These are phyloP conservation scores for Exserohilum rostratum DNA, from an alignment of 2,329 filamentous ascomycete species.

Conservation along the genomic window DNA sequence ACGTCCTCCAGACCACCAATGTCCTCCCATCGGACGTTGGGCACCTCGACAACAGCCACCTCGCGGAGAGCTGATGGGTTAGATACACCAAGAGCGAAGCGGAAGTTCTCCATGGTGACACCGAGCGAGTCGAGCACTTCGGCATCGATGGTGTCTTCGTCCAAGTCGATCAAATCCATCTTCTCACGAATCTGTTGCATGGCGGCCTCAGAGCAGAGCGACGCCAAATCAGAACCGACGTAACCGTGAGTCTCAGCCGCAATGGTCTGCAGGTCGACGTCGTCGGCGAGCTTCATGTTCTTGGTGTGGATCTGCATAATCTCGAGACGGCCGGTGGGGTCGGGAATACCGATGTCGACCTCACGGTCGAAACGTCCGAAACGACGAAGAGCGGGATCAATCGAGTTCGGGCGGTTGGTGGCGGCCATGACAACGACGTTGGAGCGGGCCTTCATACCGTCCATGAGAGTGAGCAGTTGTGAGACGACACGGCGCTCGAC, in stretches of 20 bases:
- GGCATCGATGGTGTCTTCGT: constrained; percentile 98
- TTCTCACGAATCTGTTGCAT: constrained; percentile 99
- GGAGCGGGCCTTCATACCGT: constrained; percentile 99
- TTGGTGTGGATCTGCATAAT: constrained; percentile 99
- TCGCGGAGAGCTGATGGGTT: constrained; percentile 98
- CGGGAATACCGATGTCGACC: constrained; percentile 97
- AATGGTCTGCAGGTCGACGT: constrained; percentile 96
- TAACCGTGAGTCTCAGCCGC: constrained; percentile 98
- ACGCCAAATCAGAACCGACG: constrained; percentile 96
- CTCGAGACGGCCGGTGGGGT: constrained; percentile 97
- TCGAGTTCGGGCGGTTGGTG: constrained; percentile 98
- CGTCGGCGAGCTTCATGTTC: constrained; percentile 99
- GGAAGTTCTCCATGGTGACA: constrained; percentile 99
- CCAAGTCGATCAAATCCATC: constrained; percentile 99
- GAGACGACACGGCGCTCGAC: constrained; percentile 98
- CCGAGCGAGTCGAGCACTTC: constrained; percentile 97
- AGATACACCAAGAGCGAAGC: constrained; percentile 94
- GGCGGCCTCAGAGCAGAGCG: constrained; percentile 96
- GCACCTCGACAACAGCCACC: constrained; percentile 98
- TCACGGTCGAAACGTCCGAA: constrained; percentile 99
- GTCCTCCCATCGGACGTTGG: constrained; percentile 99
- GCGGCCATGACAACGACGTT: constrained; percentile 99
- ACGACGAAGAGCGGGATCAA: constrained; percentile 94
- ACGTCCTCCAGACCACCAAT: constrained; percentile 97
- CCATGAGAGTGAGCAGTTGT: constrained; percentile 96